phyloP scores from a whole-genome alignment of 2,329 filamentous ascomycete genomes.

The Fusarium stilboides region DNA sequence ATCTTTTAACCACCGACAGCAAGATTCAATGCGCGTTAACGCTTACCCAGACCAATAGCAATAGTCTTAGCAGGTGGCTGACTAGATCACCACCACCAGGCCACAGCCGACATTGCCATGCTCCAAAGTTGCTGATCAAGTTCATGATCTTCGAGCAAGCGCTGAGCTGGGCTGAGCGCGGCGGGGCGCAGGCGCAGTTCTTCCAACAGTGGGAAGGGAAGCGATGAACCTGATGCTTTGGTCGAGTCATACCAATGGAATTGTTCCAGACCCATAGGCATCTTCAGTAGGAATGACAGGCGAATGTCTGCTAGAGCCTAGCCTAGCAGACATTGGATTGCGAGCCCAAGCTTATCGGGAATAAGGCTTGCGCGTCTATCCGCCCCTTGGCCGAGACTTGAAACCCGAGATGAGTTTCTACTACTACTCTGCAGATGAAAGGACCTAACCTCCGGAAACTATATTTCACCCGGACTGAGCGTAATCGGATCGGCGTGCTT shows the following conservation, averaged over 20 bases:
- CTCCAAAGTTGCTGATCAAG: conserved; percentile 41
- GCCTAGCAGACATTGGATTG: conserved; percentile 1
- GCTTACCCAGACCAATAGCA: conserved; percentile 11
- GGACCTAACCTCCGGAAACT: conserved; percentile 4
- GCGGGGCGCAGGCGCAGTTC: conserved; percentile 5
- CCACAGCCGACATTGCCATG: conserved; percentile 34
- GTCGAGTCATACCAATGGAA: conserved; percentile 16
- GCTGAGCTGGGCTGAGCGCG: conserved; percentile 17
- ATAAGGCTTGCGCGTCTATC: conserved; percentile 39
- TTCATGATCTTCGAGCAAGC: conserved; percentile 40
- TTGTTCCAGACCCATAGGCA: conserved; percentile 14
- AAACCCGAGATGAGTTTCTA: conserved; percentile 23
- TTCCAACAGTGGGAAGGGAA: not conserved
- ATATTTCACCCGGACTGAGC: not conserved
- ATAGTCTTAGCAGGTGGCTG: conserved; percentile 17
- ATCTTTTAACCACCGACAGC: not conserved
- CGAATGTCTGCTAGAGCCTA: not conserved
- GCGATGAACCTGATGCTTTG: conserved; percentile 7
- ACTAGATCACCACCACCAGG: conserved; percentile 18
- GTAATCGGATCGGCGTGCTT: not conserved
- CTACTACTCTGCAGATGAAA: conserved; percentile 11
- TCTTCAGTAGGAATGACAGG: conserved; percentile 16
- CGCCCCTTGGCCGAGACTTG: conserved; percentile 23
- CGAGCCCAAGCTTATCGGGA: conserved; percentile 28
- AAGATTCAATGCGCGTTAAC: not conserved